Base-by-base conservation (phyloP, 2,329 filamentous ascomycete genomes). In the Seiridium cupressi region DNA sequence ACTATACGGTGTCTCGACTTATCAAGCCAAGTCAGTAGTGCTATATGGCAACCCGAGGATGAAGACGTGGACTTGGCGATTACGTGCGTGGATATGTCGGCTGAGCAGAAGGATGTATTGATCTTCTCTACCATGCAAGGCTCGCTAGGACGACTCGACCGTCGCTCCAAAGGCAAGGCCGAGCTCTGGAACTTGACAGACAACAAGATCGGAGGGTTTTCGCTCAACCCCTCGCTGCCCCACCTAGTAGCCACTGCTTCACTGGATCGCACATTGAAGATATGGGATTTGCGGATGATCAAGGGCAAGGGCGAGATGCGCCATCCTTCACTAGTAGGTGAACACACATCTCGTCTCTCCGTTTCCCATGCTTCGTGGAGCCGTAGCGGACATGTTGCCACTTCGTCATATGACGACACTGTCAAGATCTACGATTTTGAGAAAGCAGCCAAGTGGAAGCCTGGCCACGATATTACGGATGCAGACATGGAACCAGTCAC, bases 121-220 rank as follows among this genome's bases (percentile, higher is more conserved):
- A 90, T 93, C 70, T 98, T 97, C 75, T 94, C 93, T 0, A 97
- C 94, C 0, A 79, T 99, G 0, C 84, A 91, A 40, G 95, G 95
- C 1, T 81, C 80, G 0, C 88, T 98, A 35, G 93, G 93, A 0
- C 87, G 90, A 1, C 88, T 95, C 69, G 95, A 99, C 69, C 82
- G 89, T 58, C 87, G 94, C 6, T 81, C 84, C 0, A 77, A 81
- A 0, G 74, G 76, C 5, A 81, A 86, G 3, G 82, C 84, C 0
- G 85, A 92, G 13, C 78, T 90, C 1, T 96, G 92, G 84, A 82
- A 86, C 7, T 79, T 98, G 0, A 90, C 89, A 0, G 93, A 96
- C 57, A 93, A 96, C 73, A 99, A 99, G 71, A 97, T 99, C 58
- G 95, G 95, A 18, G 95, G 95, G 0, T 98, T 98, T 74, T 90